Evolutionary conservation across 352 stramenopile species (phyloP).

Genomic region (Halophytophthora polymorphica): DNA sequence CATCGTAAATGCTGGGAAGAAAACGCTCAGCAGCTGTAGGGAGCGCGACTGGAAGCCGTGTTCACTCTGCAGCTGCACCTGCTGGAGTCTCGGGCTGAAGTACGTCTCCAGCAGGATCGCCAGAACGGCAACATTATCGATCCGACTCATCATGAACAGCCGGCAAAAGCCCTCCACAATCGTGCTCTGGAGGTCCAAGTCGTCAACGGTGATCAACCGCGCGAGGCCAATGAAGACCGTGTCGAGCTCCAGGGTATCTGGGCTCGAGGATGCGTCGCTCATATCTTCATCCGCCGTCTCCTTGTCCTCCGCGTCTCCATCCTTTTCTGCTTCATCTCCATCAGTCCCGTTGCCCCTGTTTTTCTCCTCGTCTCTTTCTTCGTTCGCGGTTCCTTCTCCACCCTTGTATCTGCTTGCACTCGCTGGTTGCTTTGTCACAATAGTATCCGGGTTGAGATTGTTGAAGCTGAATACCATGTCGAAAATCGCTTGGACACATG

Average conservation of each 20-base stretch:
- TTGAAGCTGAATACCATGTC: slow-evolving; percentile 68
- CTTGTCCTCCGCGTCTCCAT: slow-evolving; percentile 22
- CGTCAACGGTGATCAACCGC: slow-evolving; percentile 46
- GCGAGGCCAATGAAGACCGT: slow-evolving; percentile 58
- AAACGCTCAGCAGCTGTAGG: slow-evolving; percentile 70
- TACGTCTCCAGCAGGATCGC: slow-evolving; percentile 70
- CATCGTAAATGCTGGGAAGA: slow-evolving; percentile 69
- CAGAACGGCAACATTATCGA: slow-evolving; percentile 58
- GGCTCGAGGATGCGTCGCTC: slow-evolving; percentile 5
- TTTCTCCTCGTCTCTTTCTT: not conserved
- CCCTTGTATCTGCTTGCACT: too few species aligned
- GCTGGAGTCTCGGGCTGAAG: slow-evolving; percentile 59
- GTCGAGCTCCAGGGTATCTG: slow-evolving; percentile 51
- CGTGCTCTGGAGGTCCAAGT: slow-evolving; percentile 68
- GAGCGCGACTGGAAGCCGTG: slow-evolving; percentile 61
- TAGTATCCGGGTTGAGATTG: slow-evolving; percentile 50
- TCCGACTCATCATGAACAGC: slow-evolving; percentile 69
- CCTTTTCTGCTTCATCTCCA: slow-evolving; percentile 7
- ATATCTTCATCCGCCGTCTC: slow-evolving; percentile 23
- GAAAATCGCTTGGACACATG: slow-evolving; percentile 68
- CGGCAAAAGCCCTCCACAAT: slow-evolving; percentile 78
- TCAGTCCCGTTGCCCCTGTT: slow-evolving; percentile 5
- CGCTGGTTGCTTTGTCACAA: slow-evolving; percentile 22
- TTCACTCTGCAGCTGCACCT: slow-evolving; percentile 48
- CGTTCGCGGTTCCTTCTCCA: too few species aligned